Conservation (phyloP, 495 filamentous ascomycete species). For the Neurospora sp. region DNA sequence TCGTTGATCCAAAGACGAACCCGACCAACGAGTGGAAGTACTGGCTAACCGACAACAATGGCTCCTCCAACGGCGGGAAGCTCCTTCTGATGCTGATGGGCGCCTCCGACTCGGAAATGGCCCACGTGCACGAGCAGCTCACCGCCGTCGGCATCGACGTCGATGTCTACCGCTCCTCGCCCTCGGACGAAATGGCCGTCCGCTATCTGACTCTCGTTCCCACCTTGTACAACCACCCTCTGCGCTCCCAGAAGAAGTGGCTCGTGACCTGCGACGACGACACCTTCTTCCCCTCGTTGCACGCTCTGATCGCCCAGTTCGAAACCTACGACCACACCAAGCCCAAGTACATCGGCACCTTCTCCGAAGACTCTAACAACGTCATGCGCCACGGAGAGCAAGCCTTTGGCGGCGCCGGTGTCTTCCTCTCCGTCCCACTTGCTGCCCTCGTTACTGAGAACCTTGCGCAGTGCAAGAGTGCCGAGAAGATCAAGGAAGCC, state of each 20-base stretch:
- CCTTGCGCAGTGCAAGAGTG: constrained; percentile 43
- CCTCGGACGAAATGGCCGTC: constrained; percentile 51
- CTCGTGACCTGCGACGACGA: constrained; percentile 64
- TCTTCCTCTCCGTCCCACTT: constrained; percentile 57
- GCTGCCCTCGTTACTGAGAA: constrained; percentile 48
- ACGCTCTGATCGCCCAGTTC: constrained; percentile 42
- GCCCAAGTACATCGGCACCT: constrained; percentile 55
- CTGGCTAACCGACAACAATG: constrained; percentile 39
- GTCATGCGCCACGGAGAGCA: constrained; percentile 58
- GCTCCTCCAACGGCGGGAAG: constrained; percentile 40
- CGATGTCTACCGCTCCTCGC: constrained; percentile 49
- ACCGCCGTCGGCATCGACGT: constrained; percentile 49
- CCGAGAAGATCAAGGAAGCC: constrained; percentile 38
- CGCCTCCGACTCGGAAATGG: constrained; percentile 32
- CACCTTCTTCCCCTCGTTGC: constrained; percentile 62
- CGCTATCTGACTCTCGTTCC: constrained; percentile 44
- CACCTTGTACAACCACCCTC: constrained; percentile 40
- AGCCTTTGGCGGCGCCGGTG: constrained; percentile 63
- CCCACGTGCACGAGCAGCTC: constrained; percentile 27
- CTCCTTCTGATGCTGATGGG: constrained; percentile 34
- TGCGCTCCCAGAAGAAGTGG: constrained; percentile 49
- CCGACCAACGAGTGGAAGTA: constrained; percentile 39
- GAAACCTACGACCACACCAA: constrained; percentile 42
- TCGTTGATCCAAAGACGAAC: constrained; percentile 31
- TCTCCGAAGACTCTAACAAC: constrained; percentile 61